These are phyloP conservation scores for Huntiella bhutanensis DNA, from an alignment of 2,329 filamentous ascomycete genomes.

Conservation along the genomic window DNA sequence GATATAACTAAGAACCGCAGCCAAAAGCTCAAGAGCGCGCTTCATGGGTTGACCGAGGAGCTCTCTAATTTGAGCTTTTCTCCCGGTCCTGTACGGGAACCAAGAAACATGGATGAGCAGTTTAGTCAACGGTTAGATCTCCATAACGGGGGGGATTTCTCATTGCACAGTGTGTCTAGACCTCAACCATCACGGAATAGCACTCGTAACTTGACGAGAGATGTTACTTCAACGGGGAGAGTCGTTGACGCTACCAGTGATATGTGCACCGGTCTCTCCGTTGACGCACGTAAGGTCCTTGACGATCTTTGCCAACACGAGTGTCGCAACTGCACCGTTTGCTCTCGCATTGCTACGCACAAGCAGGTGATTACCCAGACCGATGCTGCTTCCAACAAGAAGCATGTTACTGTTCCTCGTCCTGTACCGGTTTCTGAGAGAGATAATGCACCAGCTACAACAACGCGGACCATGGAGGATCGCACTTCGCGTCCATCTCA, in stretches of 20 bases:
- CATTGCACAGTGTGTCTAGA: conserved; percentile 3
- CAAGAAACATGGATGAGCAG: conserved; percentile 11
- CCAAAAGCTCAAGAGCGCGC: conserved; percentile 10
- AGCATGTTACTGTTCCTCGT: conserved; percentile 41
- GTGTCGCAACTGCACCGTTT: conserved; percentile 37
- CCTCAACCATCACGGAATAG: neutral
- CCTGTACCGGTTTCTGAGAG: conserved; percentile 48
- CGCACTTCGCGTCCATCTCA: conserved; percentile 47
- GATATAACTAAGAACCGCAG: neutral
- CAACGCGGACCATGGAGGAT: conserved; percentile 21
- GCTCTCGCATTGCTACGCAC: conserved; percentile 32
- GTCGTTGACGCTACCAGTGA: neutral
- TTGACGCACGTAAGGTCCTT: conserved; percentile 32
- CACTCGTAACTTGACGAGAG: conserved; percentile 6
- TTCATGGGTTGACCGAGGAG: conserved; percentile 10
- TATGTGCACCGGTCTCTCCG: conserved; percentile 28
- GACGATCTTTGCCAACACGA: conserved; percentile 35
- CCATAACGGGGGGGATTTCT: conserved; percentile 7
- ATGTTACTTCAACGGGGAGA: neutral
- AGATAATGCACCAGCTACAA: conserved; percentile 15
- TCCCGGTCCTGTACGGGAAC: conserved; percentile 3
- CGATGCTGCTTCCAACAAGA: conserved; percentile 27
- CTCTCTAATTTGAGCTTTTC: conserved; percentile 13
- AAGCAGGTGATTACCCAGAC: conserved; percentile 20
- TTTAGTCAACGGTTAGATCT: conserved; percentile 12